Evolutionary conservation across 371 early-diverging fungal species (phyloP).

Genomic region (Actinomortierella ambigua): DNA sequence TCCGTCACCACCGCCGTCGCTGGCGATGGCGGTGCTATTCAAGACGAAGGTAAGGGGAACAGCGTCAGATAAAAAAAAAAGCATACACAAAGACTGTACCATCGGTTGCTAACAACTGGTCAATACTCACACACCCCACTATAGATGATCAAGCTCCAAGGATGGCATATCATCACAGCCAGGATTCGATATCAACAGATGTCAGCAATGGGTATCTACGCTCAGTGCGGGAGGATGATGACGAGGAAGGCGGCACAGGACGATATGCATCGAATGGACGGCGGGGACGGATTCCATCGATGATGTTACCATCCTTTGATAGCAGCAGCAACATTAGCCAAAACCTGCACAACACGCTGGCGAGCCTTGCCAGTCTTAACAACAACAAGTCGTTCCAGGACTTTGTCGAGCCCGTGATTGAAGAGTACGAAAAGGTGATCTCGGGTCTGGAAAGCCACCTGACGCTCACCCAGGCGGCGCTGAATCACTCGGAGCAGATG

Average conservation of each 20-base stretch:
- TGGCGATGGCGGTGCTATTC: constrained; percentile 13
- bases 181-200: constrained; percentile 35
- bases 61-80: too few relatives aligned
- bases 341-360: background rate
- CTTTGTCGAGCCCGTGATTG: constrained; percentile 72
- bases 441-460: constrained; percentile 62
- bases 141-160: too few relatives aligned
- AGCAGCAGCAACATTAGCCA: constrained; percentile 4
- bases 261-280: background rate
- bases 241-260: constrained; percentile 1
- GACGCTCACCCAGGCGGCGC: constrained; percentile 57
- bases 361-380: background rate
- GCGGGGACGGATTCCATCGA: constrained; percentile 16
- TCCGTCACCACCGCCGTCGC: constrained; percentile 10
- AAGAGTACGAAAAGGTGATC: constrained; percentile 71
- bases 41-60: too few relatives aligned
- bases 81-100: too few relatives aligned
- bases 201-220: constrained; percentile 24
- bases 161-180: constrained; percentile 18
- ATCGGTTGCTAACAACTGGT: too few relatives aligned
- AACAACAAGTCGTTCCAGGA: constrained; percentile 54
- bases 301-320: constrained; percentile 11
- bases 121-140: too few relatives aligned
- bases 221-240: constrained; percentile 32
- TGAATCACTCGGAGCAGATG: constrained; percentile 55